These are phyloP conservation scores for Eutrema yunnanense DNA, from an alignment of 345 rosid species.

Conservation along the genomic window DNA sequence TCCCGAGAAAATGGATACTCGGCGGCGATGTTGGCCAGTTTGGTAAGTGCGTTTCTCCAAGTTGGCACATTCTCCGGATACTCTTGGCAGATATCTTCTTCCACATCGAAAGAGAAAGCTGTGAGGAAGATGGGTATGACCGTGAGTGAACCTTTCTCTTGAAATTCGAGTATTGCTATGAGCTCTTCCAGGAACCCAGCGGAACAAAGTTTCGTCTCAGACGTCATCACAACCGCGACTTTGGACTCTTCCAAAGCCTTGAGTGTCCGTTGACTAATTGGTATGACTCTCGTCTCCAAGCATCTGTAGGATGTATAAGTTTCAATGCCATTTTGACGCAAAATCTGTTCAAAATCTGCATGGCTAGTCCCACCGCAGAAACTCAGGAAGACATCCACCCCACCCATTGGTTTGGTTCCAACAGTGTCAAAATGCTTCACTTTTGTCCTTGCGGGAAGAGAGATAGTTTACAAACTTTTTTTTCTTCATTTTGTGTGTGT, in stretches of 20 bases:
- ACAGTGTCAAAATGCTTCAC: background rate
- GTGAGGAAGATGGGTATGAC: constrained; percentile 2
- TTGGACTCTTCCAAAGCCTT: background rate
- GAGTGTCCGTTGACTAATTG: background rate
- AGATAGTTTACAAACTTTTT: background rate
- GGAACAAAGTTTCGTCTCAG: background rate
- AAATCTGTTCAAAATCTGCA: too few species aligned
- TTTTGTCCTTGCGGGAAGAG: too few species aligned
- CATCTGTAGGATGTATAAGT: background rate
- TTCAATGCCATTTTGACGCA: background rate
- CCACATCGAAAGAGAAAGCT: background rate
- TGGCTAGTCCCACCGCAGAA: too few species aligned
- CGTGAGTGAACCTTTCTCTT: background rate
- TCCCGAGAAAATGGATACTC: background rate
- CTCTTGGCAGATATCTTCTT: background rate
- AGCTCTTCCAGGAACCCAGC: constrained; percentile 1
- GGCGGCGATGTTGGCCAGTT: background rate
- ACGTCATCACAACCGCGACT: background rate
- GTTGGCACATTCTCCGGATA: background rate
- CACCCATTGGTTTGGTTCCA: background rate
- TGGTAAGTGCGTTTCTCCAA: background rate
- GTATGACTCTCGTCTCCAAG: background rate
- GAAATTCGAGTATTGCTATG: background rate
- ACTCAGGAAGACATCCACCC: constrained; percentile 5
- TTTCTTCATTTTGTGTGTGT: too few species aligned